Evolutionary conservation across 768 basidiomycete species (phyloP), one percentile per base, ranked within the genome.

Genomic region (Hygrocybe coccinea): DNA sequence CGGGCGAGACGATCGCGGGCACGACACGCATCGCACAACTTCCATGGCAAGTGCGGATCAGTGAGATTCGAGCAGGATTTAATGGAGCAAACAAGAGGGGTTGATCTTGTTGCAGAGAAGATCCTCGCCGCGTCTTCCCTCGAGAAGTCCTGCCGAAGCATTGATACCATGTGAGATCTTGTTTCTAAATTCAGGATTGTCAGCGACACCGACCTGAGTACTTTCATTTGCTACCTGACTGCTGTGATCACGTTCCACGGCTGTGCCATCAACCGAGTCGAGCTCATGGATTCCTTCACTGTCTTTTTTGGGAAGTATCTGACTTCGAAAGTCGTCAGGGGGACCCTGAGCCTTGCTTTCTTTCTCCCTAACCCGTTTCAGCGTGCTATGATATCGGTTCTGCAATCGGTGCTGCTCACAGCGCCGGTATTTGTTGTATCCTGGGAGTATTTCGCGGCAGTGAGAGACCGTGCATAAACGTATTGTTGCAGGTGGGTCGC

Each of bases 371-470:
- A 76, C 74, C 2, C 79, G 73, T 62, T 81, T 81, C 46, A 81
- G 70, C 56, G 75, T 71, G 59, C 76, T 78, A 57, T 82, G 79
- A 54, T 76, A 72, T 43, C 80, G 71, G 55, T 81, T 81, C 64
- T 82, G 81, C n/a, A 78, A 57, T 2, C 80, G 74, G 54, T 83
- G 81, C 55, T 76, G 74, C 57, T 81, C 81, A 65, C 81, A 83
- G 34, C 79, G 77, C 53, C 80, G 78, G 64, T 68, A 83, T 11
- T 70, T 67, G 63, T 81, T 80, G 22, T 69, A 65, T 0, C 72
- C 73, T 0, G 78, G 76, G 2, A 83, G 72, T 43, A 81, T 67
- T 48, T 73, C 73, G 63, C 79, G 79, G 52, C 81, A 83, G 60
- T 82, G 81, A 24, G 79, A 80, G 19, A 83, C 79, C 8, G 29